Evolutionary conservation across 2,329 filamentous ascomycete species (phyloP).

Genomic region (Sphaerulina populicola): DNA sequence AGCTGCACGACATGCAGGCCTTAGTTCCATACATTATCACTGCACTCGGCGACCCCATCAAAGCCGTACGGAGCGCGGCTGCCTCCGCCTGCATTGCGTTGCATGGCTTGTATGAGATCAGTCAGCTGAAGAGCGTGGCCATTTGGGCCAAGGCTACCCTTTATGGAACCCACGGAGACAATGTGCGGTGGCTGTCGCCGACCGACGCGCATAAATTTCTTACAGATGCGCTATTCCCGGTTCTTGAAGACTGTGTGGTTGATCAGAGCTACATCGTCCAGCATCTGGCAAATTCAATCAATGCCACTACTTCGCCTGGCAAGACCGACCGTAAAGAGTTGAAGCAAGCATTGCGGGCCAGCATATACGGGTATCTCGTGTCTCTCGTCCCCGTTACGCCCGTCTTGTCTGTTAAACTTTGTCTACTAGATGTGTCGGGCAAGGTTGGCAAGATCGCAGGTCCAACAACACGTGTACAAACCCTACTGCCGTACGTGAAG

Average conservation of each 20-base stretch:
- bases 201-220: slow-evolving; percentile 56
- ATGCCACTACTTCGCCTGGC: slow-evolving; percentile 31
- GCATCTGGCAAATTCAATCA: slow-evolving; percentile 54
- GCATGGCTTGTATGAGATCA: slow-evolving; percentile 7
- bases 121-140: slow-evolving; percentile 11
- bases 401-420: slow-evolving; percentile 58
- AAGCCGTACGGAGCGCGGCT: slow-evolving; percentile 46
- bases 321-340: slow-evolving; percentile 34
- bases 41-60: slow-evolving; percentile 47
- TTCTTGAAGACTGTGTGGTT: slow-evolving; percentile 76
- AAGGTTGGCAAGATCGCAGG: slow-evolving; percentile 63
- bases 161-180: slow-evolving; percentile 51
- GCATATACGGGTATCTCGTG: slow-evolving; percentile 63
- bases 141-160: slow-evolving; percentile 53
- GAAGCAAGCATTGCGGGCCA: slow-evolving; percentile 55
- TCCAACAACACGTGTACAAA: slow-evolving; percentile 57
- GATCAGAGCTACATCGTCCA: slow-evolving; percentile 63
- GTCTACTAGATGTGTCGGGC: slow-evolving; percentile 64
- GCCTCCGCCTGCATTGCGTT: slow-evolving; percentile 14
- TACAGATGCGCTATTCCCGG: slow-evolving; percentile 59
- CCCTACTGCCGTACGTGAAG: slow-evolving; percentile 66
- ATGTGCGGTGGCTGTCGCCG: slow-evolving; percentile 50
- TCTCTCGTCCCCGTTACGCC: slow-evolving; percentile 65
- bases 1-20: slow-evolving; percentile 55
- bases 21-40: slow-evolving; percentile 73